Evolutionary conservation across 345 rosid species (phyloP).

Genomic region (Aquilaria malaccensis): DNA sequence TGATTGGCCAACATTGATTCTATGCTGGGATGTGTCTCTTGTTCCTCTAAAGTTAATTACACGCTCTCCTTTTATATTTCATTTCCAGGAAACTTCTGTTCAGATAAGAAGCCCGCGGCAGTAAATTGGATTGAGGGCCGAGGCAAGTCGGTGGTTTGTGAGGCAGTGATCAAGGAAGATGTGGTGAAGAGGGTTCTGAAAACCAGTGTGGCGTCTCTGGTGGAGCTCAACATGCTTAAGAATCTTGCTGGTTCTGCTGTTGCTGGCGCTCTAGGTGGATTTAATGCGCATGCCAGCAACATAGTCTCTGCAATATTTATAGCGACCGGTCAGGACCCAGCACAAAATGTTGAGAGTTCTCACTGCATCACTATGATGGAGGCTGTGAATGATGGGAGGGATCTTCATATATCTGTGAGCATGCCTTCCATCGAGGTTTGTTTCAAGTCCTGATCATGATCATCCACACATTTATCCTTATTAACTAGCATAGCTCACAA

Average conservation of each 20-base stretch:
- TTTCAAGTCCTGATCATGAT: background rate
- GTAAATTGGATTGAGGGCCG: conserved; percentile 97
- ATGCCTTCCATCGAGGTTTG: conserved; percentile 47
- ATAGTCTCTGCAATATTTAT: conserved; percentile 40
- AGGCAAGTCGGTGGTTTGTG: conserved; percentile 55
- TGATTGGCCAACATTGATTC: too few relatives aligned
- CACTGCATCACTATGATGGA: conserved; percentile 55
- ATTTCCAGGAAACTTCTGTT: conserved; percentile 60
- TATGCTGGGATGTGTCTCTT: too few relatives aligned
- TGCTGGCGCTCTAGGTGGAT: conserved; percentile 41
- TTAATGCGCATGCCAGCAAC: conserved; percentile 44
- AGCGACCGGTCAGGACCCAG: conserved; percentile 55
- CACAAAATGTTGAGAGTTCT: conserved; percentile 49
- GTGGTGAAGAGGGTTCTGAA: conserved; percentile 31
- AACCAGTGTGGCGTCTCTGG: conserved; percentile 31
- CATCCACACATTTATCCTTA: too few relatives aligned
- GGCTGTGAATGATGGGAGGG: conserved; percentile 36
- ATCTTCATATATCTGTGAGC: conserved; percentile 42
- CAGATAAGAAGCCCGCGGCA: conserved; percentile 92
- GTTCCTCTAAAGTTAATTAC: too few relatives aligned
- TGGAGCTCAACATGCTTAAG: conserved; percentile 45
- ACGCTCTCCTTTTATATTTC: too few relatives aligned
- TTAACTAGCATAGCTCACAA: background rate
- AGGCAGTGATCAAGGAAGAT: conserved; percentile 36
- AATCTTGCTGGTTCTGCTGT: conserved; percentile 46